Base-by-base conservation (phyloP, 106 monocot species). In the Narthecium ossifragum region DNA sequence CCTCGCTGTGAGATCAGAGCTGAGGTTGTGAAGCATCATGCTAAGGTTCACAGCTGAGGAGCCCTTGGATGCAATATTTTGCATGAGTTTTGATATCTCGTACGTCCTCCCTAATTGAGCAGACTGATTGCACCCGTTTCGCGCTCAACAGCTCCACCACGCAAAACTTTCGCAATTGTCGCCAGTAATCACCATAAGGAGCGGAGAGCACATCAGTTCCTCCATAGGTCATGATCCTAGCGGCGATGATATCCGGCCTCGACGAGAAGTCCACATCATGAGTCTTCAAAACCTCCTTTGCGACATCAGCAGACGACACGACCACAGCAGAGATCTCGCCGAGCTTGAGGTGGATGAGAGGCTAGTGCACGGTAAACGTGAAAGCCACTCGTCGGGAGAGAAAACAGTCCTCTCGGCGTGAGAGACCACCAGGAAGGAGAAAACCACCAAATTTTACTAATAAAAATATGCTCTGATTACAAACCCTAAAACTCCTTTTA, bases 171-270 rank as follows among this genome's bases (percentile, higher is more conserved):
- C 69, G 68, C 18, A 70, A 32, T 39, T 78, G 69, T 8, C 66
- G 23, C 83, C 83, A 78, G 37, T 66, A 55, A 8, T 55, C 58
- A 50, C 78, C 78, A 10, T 78, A 78, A 26, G 78, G 78, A 14
- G 66, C 28, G 17, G 63, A 74, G 5, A 28, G 43, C 23, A 83
- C 0, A 29, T 52, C 61, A n/a, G 38, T 55, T 10, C 53, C 51
- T 2, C 57, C 47, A 50, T 74, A 70, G 11, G 48, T 8, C 26
- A 67, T 9, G 30, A 67, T 38, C 26, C 53, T 33, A 0, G 26
- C 20, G 5, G 56, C 40, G 3, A 21, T 13, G 9, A 30, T 34
- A 9, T 13, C 8, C 1, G 78, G 74, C 1, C 83, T 12, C 22
- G 26, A 31, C 22, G 70, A 38, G 36, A 83, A 62, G 30, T 0